A percentile compares a stretch with the other conserved stretches of the same genome.
Conservation (phyloP, 306 rosid genomes). For the Lupinus albus region DNA sequence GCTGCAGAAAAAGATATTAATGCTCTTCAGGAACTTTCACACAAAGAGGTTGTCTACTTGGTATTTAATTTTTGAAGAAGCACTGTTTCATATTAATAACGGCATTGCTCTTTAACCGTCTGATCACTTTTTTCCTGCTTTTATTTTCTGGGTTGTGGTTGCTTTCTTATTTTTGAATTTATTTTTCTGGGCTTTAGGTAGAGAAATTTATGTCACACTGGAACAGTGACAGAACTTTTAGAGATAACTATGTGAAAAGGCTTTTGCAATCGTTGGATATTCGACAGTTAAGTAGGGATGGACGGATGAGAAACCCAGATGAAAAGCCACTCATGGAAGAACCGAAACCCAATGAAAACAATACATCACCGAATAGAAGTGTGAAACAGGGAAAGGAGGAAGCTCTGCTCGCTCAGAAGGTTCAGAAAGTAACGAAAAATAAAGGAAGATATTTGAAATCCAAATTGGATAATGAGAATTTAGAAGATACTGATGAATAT, state of each 20-base stretch:
- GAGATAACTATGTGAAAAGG: conserved; percentile 78
- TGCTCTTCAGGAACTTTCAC: conserved; percentile 66
- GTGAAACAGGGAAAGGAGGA: conserved; percentile 61
- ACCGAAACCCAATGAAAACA: conserved; percentile 45
- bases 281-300: conserved; percentile 83
- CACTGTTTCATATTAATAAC: not conserved
- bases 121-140: not conserved
- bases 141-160: not conserved
- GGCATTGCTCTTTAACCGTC: conserved; percentile 12
- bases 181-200: conserved; percentile 42
- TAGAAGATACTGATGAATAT: conserved; percentile 51
- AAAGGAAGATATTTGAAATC: conserved; percentile 49
- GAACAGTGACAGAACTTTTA: conserved; percentile 71
- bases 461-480: conserved; percentile 35
- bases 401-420: conserved; percentile 49
- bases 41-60: conserved; percentile 62
- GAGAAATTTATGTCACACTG: conserved; percentile 72
- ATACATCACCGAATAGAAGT: conserved; percentile 44
- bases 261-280: conserved; percentile 68
- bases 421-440: conserved; percentile 59
- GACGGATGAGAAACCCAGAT: conserved; percentile 83
- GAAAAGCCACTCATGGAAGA: conserved; percentile 76
- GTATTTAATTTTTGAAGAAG: not conserved
- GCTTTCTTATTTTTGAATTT: not conserved
- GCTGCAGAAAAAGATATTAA: conserved; percentile 66